Percentiles rank a stretch among this genome's conserved stretches.
phyloP scores from a whole-genome alignment of 2,329 filamentous ascomycete species.

The Ophiocordyceps unilateralis region DNA sequence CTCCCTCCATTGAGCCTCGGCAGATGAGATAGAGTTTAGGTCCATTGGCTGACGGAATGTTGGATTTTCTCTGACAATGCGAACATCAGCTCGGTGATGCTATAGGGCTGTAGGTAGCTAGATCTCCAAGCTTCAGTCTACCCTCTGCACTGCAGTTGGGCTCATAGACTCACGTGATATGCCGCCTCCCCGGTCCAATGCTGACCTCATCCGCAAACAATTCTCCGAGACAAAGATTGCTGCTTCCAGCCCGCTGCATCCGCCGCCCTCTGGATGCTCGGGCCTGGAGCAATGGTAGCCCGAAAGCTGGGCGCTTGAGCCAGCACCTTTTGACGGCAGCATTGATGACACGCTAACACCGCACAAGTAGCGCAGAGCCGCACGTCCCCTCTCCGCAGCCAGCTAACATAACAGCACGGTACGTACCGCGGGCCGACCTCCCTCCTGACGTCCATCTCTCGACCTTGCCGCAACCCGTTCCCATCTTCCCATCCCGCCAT shows the following conservation, averaged over 20 bases:
- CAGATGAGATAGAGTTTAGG: constrained; percentile 17
- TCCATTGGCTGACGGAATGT: too few species aligned
- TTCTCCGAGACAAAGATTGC: background rate
- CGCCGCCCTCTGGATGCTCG: background rate
- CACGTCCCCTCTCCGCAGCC: background rate
- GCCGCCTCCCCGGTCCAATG: too few species aligned
- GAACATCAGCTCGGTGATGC: too few species aligned
- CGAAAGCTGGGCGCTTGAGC: too few species aligned
- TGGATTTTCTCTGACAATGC: too few species aligned
- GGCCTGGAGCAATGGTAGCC: too few species aligned
- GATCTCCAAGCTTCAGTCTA: too few species aligned
- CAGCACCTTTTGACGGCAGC: background rate
- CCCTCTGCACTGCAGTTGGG: too few species aligned
- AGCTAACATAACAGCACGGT: background rate
- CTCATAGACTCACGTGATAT: too few species aligned
- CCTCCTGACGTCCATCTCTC: background rate
- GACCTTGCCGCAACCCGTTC: background rate
- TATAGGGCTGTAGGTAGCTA: too few species aligned
- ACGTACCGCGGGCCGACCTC: background rate
- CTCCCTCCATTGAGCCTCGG: constrained; percentile 57
- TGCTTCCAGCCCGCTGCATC: background rate
- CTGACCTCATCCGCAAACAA: background rate
- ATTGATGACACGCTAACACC: background rate
- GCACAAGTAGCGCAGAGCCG: background rate
- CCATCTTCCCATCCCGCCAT: background rate